These are phyloP conservation scores for Leishmania tarentolae DNA, from an alignment of 208 protist genomes.

Conservation along the genomic window DNA sequence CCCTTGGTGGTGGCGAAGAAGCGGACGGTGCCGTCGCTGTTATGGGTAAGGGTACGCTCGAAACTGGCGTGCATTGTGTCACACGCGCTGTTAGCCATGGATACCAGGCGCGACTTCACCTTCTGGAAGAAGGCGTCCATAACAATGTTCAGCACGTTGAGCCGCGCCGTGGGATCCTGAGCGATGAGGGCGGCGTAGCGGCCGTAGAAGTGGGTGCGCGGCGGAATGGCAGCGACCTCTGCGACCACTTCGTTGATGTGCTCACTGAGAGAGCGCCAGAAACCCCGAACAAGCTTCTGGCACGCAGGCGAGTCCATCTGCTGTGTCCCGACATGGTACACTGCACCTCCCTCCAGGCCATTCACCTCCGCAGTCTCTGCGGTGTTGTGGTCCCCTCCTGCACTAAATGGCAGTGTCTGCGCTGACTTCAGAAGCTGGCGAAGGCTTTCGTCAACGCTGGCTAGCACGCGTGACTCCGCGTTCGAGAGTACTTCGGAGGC, in stretches of 20 bases:
- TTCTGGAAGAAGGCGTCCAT: slow-evolving; percentile 64
- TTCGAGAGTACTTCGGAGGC: slow-evolving; percentile 48
- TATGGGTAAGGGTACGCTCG: slow-evolving; percentile 73
- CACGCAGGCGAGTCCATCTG: slow-evolving; percentile 58
- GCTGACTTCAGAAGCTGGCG: slow-evolving; percentile 56
- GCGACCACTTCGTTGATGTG: slow-evolving; percentile 42
- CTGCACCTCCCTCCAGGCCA: slow-evolving; percentile 1
- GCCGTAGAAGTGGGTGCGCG: slow-evolving; percentile 47
- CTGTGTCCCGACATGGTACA: slow-evolving; percentile 16
- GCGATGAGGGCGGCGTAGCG: slow-evolving; percentile 55
- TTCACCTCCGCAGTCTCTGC: slow-evolving; percentile 16
- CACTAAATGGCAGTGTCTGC: slow-evolving; percentile 52
- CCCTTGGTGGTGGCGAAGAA: slow-evolving; percentile 75
- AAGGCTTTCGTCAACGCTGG: slow-evolving; percentile 54
- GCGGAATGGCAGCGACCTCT: slow-evolving; percentile 35
- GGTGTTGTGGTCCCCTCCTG: background rate
- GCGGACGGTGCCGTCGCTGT: slow-evolving; percentile 64
- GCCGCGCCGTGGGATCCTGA: slow-evolving; percentile 56
- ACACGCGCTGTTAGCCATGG: slow-evolving; percentile 77
- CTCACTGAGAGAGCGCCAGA: slow-evolving; percentile 62
- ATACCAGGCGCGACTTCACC: slow-evolving; percentile 53
- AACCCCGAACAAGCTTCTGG: slow-evolving; percentile 48
- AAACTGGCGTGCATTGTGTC: slow-evolving; percentile 82
- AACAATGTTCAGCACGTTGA: slow-evolving; percentile 52
- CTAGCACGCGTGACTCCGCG: slow-evolving; percentile 53